Percentiles rank a stretch among this genome's conserved stretches.
Conservation (phyloP, 2,329 filamentous ascomycete genomes). For the Nothopassalora personata region DNA sequence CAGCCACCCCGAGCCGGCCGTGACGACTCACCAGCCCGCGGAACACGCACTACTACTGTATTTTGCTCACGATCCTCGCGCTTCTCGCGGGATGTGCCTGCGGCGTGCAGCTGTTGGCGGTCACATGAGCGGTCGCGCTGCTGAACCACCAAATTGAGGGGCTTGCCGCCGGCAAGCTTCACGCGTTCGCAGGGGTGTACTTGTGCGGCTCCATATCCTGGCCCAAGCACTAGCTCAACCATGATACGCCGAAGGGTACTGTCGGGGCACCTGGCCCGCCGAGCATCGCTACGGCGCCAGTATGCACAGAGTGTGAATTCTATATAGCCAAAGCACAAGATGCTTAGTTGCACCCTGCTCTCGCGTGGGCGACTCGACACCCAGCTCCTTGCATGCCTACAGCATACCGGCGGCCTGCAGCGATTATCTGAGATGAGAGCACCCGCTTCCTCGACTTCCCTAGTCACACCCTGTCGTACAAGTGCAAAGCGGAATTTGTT, state of each 20-base stretch:
- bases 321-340: conserved; percentile 5
- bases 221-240: background rate
- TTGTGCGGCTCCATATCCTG: background rate
- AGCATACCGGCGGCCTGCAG: conserved; percentile 20
- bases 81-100: too few relatives aligned
- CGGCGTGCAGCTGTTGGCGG: too few relatives aligned
- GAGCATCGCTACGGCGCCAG: conserved; percentile 10
- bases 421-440: conserved; percentile 20
- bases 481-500: conserved; percentile 21
- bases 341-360: conserved; percentile 11
- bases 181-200: background rate
- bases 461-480: conserved; percentile 15
- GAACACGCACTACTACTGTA: too few relatives aligned
- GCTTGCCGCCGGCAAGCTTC: background rate
- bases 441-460: conserved; percentile 11
- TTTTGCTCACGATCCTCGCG: too few relatives aligned
- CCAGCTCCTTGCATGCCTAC: conserved; percentile 21
- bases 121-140: too few relatives aligned
- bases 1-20: too few relatives aligned
- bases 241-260: conserved; percentile 3
- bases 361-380: conserved; percentile 22
- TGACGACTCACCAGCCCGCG: too few relatives aligned
- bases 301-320: conserved; percentile 12
- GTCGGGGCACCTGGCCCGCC: conserved; percentile 4
- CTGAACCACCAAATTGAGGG: too few relatives aligned